These are phyloP conservation scores for Trifolium repens DNA, from an alignment of 306 rosid genomes.

Conservation along the genomic window DNA sequence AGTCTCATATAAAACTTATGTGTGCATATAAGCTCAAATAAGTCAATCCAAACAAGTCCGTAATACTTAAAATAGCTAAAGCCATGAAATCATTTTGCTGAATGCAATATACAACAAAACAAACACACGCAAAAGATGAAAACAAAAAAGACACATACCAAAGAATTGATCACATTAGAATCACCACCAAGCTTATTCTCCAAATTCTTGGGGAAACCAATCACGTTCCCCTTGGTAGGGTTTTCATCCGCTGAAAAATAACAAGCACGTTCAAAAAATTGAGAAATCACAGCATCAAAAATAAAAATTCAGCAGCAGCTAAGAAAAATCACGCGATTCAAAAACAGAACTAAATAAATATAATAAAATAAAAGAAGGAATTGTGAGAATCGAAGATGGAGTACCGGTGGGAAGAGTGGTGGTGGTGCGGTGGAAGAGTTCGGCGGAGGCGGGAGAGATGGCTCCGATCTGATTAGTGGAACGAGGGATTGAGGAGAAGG, in stretches of 20 bases:
- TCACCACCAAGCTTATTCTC: constrained; percentile 74
- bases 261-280: not conserved
- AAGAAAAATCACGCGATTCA: not conserved
- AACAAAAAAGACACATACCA: constrained; percentile 53
- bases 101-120: not conserved
- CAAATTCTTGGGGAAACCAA: constrained; percentile 70
- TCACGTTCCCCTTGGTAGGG: constrained; percentile 60
- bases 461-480: constrained; percentile 85
- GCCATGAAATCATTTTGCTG: not conserved
- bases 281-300: not conserved
- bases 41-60: too few relatives aligned
- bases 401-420: constrained; percentile 57
- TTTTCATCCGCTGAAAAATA: constrained; percentile 63
- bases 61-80: not conserved
- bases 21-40: too few relatives aligned
- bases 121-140: not conserved
- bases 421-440: constrained; percentile 63
- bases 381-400: not conserved
- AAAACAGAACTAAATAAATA: not conserved
- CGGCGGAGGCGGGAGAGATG: constrained; percentile 59
- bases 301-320: not conserved
- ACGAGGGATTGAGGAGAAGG: constrained; percentile 54
- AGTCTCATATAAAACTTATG: too few relatives aligned
- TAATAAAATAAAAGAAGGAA: not conserved
- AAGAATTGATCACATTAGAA: constrained; percentile 65